Percentiles rank a stretch among this genome's conserved stretches.
Evolutionary conservation across 345 rosid genomes (phyloP).

Genomic region (Aurinia saxatilis): DNA sequence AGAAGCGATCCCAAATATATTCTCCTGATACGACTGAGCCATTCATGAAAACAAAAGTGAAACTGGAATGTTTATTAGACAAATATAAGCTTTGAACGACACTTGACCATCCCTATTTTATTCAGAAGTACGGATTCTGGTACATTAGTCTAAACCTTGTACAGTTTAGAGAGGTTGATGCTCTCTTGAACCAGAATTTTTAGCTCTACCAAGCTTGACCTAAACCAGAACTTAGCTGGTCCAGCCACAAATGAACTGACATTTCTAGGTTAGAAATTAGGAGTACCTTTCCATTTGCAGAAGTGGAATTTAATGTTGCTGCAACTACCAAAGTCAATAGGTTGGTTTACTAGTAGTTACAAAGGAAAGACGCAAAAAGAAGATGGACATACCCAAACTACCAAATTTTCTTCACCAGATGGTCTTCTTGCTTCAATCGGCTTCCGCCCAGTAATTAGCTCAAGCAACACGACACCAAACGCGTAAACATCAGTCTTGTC

Average conservation of each 20-base stretch:
- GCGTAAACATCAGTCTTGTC: conserved; percentile 95
- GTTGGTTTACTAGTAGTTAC: conserved; percentile 21
- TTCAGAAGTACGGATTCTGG: not conserved
- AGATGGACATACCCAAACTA: conserved; percentile 67
- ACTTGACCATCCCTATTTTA: not conserved
- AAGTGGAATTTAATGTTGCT: conserved; percentile 1
- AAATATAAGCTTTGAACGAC: not conserved
- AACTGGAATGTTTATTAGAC: not conserved
- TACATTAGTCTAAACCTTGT: not conserved
- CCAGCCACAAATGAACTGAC: not conserved
- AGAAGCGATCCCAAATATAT: not conserved
- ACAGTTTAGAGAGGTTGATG: not conserved
- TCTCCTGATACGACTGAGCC: too few species aligned
- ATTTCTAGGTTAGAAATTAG: conserved; percentile 9
- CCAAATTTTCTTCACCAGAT: conserved; percentile 86
- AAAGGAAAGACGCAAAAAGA: not conserved
- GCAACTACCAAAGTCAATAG: conserved; percentile 28
- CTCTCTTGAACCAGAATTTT: conserved; percentile 1
- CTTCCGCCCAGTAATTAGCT: conserved; percentile 75
- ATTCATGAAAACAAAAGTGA: not conserved
- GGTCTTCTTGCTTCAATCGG: conserved; percentile 82
- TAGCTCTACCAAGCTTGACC: conserved; percentile 9
- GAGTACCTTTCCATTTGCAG: not conserved
- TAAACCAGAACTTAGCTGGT: not conserved
- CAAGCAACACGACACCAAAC: conserved; percentile 87